These are phyloP conservation scores for Coniella vitis DNA, from an alignment of 2,329 filamentous ascomycete species.

Conservation along the genomic window DNA sequence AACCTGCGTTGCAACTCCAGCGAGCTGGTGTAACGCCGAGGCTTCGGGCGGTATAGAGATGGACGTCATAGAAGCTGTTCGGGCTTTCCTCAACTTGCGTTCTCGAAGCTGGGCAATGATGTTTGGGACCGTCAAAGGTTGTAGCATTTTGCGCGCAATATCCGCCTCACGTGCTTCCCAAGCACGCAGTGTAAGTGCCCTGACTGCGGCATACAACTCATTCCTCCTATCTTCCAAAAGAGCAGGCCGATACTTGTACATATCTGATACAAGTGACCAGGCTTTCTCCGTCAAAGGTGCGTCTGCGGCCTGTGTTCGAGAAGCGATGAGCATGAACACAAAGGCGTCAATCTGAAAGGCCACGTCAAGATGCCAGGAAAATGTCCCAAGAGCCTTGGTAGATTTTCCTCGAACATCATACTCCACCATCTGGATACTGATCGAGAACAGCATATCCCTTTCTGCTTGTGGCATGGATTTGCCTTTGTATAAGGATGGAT, in stretches of 20 bases:
- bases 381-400: slow-evolving; percentile 13
- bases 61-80: neutral
- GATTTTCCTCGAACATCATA: slow-evolving; percentile 16
- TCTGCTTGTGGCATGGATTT: slow-evolving; percentile 18
- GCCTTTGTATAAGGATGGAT: slow-evolving; percentile 19
- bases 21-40: slow-evolving; percentile 13
- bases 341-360: slow-evolving; percentile 20
- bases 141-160: slow-evolving; percentile 5
- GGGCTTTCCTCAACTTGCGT: slow-evolving; percentile 10
- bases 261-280: slow-evolving; percentile 17
- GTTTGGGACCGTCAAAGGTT: slow-evolving; percentile 1
- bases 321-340: slow-evolving; percentile 16
- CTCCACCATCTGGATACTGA: slow-evolving; percentile 19
- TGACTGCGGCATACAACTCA: slow-evolving; percentile 17
- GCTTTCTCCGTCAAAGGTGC: slow-evolving; percentile 15
- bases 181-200: slow-evolving; percentile 18
- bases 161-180: slow-evolving; percentile 19
- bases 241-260: slow-evolving; percentile 15
- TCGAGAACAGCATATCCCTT: slow-evolving; percentile 19
- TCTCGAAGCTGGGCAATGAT: slow-evolving; percentile 12
- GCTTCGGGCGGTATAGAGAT: slow-evolving; percentile 4
- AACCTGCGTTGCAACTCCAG: slow-evolving; percentile 13
- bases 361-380: slow-evolving; percentile 20
- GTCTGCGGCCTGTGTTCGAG: slow-evolving; percentile 16
- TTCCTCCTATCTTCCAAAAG: slow-evolving; percentile 13